A percentile compares a stretch with the other conserved stretches of the same genome.
phyloP scores from a whole-genome alignment of 1,284 basidiomycete species.

The Mycena citricolor region DNA sequence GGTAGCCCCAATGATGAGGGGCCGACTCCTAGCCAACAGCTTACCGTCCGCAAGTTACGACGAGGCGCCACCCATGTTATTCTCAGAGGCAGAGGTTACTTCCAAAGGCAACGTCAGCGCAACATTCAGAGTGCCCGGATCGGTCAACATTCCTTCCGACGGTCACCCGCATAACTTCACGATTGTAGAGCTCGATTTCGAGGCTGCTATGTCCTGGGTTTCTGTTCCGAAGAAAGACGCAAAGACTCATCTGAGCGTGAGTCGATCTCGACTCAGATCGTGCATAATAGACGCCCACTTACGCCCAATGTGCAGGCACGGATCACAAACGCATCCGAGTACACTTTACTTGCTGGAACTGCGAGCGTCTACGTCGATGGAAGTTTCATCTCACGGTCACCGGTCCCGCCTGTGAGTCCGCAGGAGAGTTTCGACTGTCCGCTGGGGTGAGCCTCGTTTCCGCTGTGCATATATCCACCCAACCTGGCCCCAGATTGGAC shows the following conservation, averaged over 20 bases:
- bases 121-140: constrained; percentile 36
- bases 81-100: constrained; percentile 14
- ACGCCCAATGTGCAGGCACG: constrained; percentile 35
- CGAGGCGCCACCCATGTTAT: too few species aligned
- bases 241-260: constrained; percentile 34
- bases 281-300: too few species aligned
- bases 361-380: constrained; percentile 40
- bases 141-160: constrained; percentile 33
- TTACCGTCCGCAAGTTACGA: too few species aligned
- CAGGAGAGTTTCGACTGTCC: constrained; percentile 34
- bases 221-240: constrained; percentile 32
- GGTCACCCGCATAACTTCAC: constrained; percentile 33
- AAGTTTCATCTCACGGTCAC: constrained; percentile 31
- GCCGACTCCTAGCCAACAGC: too few species aligned
- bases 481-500: constrained; percentile 28
- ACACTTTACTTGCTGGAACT: constrained; percentile 33
- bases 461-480: neutral
- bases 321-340: constrained; percentile 39
- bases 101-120: constrained; percentile 33
- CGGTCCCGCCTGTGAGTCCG: constrained; percentile 31
- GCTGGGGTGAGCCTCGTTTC: constrained; percentile 31
- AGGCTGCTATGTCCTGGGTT: constrained; percentile 33
- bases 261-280: neutral
- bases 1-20: too few species aligned
- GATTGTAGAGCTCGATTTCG: constrained; percentile 30